A percentile compares a stretch with the other conserved stretches of the same genome.
Evolutionary conservation across 208 protist species (phyloP).

Genomic region (Paratrypanosoma confusum): DNA sequence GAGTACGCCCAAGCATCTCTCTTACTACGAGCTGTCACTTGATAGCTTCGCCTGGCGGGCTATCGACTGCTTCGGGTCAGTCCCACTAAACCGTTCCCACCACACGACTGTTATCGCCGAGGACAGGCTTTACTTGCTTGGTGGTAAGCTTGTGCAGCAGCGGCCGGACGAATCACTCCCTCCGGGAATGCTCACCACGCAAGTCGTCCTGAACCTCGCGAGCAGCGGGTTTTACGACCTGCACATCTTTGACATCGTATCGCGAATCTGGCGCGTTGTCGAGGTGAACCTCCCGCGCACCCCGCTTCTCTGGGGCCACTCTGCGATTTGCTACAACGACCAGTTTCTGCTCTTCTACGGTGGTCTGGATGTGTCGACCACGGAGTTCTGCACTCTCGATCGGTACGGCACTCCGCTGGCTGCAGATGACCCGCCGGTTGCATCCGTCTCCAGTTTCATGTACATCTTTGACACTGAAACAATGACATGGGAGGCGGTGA

Average conservation of each 20-base stretch:
- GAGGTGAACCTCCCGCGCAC: background rate
- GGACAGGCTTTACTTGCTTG: slow-evolving; percentile 10
- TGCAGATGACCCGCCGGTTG: slow-evolving; percentile 6
- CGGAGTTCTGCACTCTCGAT: background rate
- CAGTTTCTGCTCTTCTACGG: slow-evolving; percentile 13
- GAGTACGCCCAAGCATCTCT: background rate
- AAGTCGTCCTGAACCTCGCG: slow-evolving; percentile 3
- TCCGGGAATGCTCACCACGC: slow-evolving; percentile 3
- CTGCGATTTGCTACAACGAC: slow-evolving; percentile 7
- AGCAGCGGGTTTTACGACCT: slow-evolving; percentile 17
- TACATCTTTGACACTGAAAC: background rate
- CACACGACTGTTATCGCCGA: slow-evolving; percentile 11
- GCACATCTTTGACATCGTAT: slow-evolving; percentile 12
- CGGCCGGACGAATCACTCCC: background rate
- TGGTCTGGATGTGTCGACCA: slow-evolving; percentile 11
- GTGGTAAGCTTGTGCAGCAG: slow-evolving; percentile 10
- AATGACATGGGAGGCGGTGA: background rate
- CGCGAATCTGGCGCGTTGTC: slow-evolving; percentile 13
- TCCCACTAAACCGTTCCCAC: slow-evolving; percentile 16
- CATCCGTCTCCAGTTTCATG: slow-evolving; percentile 4
- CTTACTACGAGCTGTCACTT: slow-evolving; percentile 20
- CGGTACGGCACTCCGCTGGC: slow-evolving; percentile 1
- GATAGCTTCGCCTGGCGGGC: slow-evolving; percentile 12
- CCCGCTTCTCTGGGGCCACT: slow-evolving; percentile 17
- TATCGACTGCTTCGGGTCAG: slow-evolving; percentile 10